phyloP scores from a whole-genome alignment of 2,329 filamentous ascomycete species.

The Colletotrichum echinochloae region DNA sequence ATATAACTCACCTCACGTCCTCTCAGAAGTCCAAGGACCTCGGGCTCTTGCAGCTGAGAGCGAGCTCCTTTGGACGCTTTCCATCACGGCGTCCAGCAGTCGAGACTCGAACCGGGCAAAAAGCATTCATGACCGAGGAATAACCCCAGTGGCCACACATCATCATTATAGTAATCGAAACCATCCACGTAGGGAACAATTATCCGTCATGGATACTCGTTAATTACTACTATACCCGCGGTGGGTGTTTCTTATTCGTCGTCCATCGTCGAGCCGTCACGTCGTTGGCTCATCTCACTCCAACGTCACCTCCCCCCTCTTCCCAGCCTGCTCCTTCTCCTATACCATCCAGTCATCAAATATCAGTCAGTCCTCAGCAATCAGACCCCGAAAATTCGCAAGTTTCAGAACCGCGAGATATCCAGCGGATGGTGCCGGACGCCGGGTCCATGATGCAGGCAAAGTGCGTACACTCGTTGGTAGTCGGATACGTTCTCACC shows the following conservation, averaged over 20 bases:
- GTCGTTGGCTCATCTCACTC: background rate
- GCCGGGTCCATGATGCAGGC: conserved; percentile 67
- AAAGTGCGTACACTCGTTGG: conserved; percentile 70
- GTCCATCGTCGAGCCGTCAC: background rate
- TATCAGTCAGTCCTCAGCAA: too few species aligned
- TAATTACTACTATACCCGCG: background rate
- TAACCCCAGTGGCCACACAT: background rate
- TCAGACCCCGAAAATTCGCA: background rate
- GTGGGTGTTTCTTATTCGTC: too few species aligned
- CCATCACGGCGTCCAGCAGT: background rate
- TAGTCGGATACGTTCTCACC: conserved; percentile 64
- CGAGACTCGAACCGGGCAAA: background rate
- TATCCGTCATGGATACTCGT: background rate
- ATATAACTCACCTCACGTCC: background rate
- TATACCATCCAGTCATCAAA: background rate
- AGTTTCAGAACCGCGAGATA: conserved; percentile 40
- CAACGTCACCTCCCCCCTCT: background rate
- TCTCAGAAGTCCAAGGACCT: background rate
- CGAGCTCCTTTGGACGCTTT: background rate
- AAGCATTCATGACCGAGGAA: background rate
- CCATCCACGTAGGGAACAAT: too few species aligned
- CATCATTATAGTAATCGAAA: background rate
- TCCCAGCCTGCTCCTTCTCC: background rate
- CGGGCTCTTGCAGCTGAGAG: background rate
- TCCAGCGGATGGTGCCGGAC: conserved; percentile 60